Evolutionary conservation across 2,329 filamentous ascomycete species (phyloP).

Genomic region (Myotisia sp.): DNA sequence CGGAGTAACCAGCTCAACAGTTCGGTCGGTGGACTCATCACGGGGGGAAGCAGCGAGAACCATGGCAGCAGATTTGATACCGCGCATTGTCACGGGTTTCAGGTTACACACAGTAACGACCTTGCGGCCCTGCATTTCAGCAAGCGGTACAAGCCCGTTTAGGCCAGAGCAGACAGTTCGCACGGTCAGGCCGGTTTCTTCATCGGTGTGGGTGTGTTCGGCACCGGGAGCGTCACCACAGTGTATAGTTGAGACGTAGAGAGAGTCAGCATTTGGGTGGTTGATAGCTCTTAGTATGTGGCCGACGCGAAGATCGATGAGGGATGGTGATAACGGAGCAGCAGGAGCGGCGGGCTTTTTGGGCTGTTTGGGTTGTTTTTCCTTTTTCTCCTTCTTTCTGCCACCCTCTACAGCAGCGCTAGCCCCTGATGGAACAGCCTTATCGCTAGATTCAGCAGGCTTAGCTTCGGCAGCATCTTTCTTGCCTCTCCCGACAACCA

Average conservation of each 20-base stretch:
- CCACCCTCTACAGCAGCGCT: slow-evolving; percentile 16
- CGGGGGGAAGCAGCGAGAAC: slow-evolving; percentile 87
- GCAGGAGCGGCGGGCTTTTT: slow-evolving; percentile 52
- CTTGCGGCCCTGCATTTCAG: slow-evolving; percentile 93
- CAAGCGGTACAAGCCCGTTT: slow-evolving; percentile 80
- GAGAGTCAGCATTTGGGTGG: slow-evolving; percentile 90
- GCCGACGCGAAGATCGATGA: slow-evolving; percentile 91
- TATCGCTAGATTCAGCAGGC: slow-evolving; percentile 39
- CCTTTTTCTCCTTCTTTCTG: slow-evolving; percentile 38
- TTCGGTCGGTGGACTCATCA: slow-evolving; percentile 72
- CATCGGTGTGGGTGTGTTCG: slow-evolving; percentile 62
- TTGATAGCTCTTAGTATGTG: slow-evolving; percentile 93
- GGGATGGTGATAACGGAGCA: slow-evolving; percentile 62
- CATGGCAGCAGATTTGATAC: slow-evolving; percentile 70
- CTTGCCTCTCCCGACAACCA: slow-evolving; percentile 28
- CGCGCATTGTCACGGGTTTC: slow-evolving; percentile 98
- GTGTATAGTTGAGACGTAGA: slow-evolving; percentile 90
- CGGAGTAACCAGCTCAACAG: slow-evolving; percentile 81
- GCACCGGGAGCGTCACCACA: slow-evolving; percentile 76
- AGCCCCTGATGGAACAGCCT: slow-evolving; percentile 36
- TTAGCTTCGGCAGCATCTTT: slow-evolving; percentile 32
- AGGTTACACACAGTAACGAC: slow-evolving; percentile 94
- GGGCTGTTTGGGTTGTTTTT: slow-evolving; percentile 74
- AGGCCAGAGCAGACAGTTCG: slow-evolving; percentile 94
- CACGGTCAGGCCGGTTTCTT: slow-evolving; percentile 81